Percentiles rank a stretch among this genome's conserved stretches.
Conservation (phyloP, 2,329 filamentous ascomycete species). For the Aotearoamyces nothofagi region DNA sequence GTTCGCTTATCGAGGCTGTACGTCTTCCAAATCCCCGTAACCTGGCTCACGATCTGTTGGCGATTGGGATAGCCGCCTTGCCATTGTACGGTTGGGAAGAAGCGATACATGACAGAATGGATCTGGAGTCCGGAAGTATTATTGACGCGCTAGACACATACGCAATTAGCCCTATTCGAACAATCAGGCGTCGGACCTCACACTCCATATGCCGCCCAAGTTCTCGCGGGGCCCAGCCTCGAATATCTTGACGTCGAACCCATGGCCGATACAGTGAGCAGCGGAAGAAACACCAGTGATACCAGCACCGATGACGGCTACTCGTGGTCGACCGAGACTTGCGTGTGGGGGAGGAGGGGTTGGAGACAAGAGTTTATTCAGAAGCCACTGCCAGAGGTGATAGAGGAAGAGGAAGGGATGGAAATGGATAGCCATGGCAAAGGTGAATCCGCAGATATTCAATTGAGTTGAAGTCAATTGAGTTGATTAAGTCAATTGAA, state of each 20-base stretch:
- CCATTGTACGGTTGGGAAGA: constrained; percentile 69
- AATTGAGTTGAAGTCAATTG: no score
- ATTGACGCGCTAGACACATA: constrained; percentile 63
- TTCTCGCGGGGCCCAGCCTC: constrained; percentile 52
- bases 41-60: constrained; percentile 58
- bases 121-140: constrained; percentile 73
- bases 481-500: no score
- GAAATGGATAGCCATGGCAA: no score
- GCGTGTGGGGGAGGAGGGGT: constrained; percentile 44
- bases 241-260: constrained; percentile 69
- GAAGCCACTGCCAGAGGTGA: constrained; percentile 47
- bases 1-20: constrained; percentile 61
- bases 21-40: constrained; percentile 56
- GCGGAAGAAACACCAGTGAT: constrained; percentile 66
- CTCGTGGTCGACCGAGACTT: constrained; percentile 42
- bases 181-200: no score
- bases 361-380: constrained; percentile 52
- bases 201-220: constrained; percentile 70
- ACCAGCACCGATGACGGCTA: constrained; percentile 56
- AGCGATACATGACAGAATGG: constrained; percentile 76
- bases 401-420: constrained; percentile 47
- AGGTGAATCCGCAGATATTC: no score
- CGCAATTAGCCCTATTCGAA: no score
- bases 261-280: constrained; percentile 71
- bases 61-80: constrained; percentile 62